Evolutionary conservation across 176 grass and related monocot species (phyloP), one percentile per base, ranked within the genome.

Genomic region (Miscanthus lutarioriparius): DNA sequence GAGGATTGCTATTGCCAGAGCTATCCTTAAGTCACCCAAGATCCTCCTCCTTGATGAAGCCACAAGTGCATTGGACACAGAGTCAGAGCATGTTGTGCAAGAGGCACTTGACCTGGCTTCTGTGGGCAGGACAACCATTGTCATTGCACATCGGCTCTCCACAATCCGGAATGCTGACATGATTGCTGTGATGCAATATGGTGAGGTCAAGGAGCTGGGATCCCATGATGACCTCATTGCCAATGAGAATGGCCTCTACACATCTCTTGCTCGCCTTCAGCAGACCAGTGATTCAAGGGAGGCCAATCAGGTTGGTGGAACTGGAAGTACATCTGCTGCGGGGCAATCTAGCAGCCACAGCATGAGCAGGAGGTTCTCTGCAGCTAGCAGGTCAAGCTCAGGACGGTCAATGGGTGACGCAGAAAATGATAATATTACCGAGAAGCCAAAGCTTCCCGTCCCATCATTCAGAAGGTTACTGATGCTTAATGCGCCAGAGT

Each of bases 1-100:
- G 82, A 95, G 96, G 65, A 99, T 99, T 76, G 96, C 96, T 64
- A 96, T 99, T 67, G 96, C 96, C 3, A 90, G 96, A 86, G 93
- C 96, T 40, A 91, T 98, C 68, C 32, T 98, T 40, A 95, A 94
- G 83, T 95, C 96, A 74, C 96, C 96, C 26, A 98, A 98, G 87
- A 94, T 98, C 41, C 93, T 98, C 64, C 89, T 98, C 78, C 89
- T 98, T 20, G 96, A 98, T 67, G 96, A 98, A 83, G 96, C 96
- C 38, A 98, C 96, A 2, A 98, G 96, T 30, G 96, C 96, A 45
- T 20, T 98, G 19, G 96, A 98, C 88, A 94, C 93, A 1, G 93
- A 98, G 74, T 98, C 96, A 11, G 96, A 95, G 67, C 91, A 70
- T 61, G 66, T 98, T 35, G 96, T 98, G 26, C 93, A 98, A 59